Percentiles rank a stretch among this genome's conserved stretches.
Conservation (phyloP, 768 basidiomycete species). For the Russula brevipes region DNA sequence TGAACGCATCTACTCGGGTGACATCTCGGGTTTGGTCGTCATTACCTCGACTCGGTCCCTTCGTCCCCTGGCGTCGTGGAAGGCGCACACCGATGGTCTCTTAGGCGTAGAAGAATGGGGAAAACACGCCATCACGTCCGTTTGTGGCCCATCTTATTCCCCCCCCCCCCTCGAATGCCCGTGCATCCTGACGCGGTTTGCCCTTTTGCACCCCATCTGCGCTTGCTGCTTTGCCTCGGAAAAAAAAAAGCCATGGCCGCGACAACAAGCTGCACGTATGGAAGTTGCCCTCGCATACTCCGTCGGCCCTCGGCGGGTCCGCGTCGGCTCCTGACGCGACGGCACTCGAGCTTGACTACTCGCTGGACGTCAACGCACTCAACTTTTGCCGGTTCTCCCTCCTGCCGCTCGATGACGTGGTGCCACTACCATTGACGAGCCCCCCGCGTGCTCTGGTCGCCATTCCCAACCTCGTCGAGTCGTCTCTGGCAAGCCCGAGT, state of each 20-base stretch:
- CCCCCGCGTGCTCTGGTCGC: constrained; percentile 52
- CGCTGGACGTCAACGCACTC: constrained; percentile 86
- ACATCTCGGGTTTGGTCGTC: constrained; percentile 69
- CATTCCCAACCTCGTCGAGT: constrained; percentile 85
- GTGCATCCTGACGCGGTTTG: background rate
- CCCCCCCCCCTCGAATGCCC: background rate
- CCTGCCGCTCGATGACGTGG: constrained; percentile 29
- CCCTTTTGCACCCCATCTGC: background rate
- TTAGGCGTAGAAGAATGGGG: constrained; percentile 77
- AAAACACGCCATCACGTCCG: constrained; percentile 69
- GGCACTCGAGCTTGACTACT: constrained; percentile 51
- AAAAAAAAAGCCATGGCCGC: constrained; percentile 58
- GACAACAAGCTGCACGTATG: constrained; percentile 85
- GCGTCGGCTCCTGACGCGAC: constrained; percentile 48
- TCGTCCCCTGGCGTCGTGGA: constrained; percentile 71
- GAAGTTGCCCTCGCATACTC: constrained; percentile 45
- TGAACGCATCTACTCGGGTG: constrained; percentile 81
- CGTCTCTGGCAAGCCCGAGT: constrained; percentile 54
- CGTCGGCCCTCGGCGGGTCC: constrained; percentile 43
- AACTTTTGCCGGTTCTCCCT: constrained; percentile 92
- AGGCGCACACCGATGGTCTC: constrained; percentile 70
- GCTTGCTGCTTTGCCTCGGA: background rate
- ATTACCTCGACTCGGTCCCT: constrained; percentile 71
- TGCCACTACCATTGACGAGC: constrained; percentile 16
- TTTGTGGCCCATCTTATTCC: constrained; percentile 22